Percentiles rank a stretch among this genome's conserved stretches.
phyloP scores from a whole-genome alignment of 345 rosid genomes.

The Mercurialis annua region DNA sequence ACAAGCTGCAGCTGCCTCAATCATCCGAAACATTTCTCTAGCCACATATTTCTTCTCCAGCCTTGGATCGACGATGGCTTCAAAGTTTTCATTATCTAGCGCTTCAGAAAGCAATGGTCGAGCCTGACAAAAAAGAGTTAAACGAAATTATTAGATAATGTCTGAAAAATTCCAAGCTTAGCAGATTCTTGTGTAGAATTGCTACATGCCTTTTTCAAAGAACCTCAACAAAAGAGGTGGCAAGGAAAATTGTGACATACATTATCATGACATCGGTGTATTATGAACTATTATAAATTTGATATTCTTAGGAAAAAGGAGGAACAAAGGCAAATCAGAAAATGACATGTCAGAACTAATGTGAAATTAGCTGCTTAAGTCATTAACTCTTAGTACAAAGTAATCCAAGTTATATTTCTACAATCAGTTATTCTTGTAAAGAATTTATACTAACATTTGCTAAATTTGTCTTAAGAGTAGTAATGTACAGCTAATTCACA shows the following conservation, averaged over 20 bases:
- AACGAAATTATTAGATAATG: neutral
- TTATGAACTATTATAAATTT: neutral
- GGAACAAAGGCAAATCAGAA: neutral
- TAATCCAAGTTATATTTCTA: neutral
- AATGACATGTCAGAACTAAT: neutral
- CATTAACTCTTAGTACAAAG: neutral
- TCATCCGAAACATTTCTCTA: conserved; percentile 83
- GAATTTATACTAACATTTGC: neutral
- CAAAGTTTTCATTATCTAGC: conserved; percentile 67
- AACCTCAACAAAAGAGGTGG: neutral
- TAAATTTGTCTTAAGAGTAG: neutral
- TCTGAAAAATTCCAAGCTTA: too few relatives aligned
- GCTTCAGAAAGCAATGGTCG: conserved; percentile 79
- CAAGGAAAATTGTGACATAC: neutral
- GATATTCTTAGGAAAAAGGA: neutral
- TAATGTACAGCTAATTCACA: neutral
- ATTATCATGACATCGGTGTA: neutral
- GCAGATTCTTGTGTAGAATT: too few relatives aligned
- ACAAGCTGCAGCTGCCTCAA: conserved; percentile 97
- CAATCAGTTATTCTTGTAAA: neutral
- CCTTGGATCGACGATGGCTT: conserved; percentile 62
- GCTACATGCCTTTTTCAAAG: neutral
- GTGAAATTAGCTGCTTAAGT: neutral
- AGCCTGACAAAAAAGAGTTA: conserved; percentile 48
- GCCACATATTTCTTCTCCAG: conserved; percentile 56